These are phyloP conservation scores for Chrysosphaeria jannelii DNA, from an alignment of 2,329 filamentous ascomycete genomes.

Conservation along the genomic window DNA sequence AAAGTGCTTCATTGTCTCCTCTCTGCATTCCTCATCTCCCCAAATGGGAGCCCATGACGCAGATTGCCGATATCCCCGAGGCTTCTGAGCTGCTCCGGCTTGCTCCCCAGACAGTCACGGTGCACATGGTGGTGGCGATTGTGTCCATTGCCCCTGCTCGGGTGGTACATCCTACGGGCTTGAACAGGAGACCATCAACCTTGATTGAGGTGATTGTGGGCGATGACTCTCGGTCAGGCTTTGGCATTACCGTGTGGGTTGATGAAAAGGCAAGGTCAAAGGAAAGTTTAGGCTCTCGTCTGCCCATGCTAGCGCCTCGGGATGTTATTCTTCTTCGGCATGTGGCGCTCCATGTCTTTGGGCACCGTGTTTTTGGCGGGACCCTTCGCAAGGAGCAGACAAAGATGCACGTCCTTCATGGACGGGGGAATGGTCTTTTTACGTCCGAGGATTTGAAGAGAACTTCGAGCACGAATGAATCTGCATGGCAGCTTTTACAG, in stretches of 20 bases:
- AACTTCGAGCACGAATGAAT: too few relatives aligned
- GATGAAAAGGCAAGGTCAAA: too few relatives aligned
- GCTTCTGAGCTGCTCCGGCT: slow-evolving; percentile 15
- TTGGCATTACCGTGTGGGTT: slow-evolving; percentile 67
- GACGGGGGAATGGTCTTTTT: too few relatives aligned
- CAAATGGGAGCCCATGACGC: neutral
- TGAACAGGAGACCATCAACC: slow-evolving; percentile 13
- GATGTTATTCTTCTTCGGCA: slow-evolving; percentile 59
- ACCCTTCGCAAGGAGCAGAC: slow-evolving; percentile 45
- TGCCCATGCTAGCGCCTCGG: slow-evolving; percentile 25
- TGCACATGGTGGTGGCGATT: slow-evolving; percentile 55
- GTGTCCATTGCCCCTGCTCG: slow-evolving; percentile 31
- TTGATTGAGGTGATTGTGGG: slow-evolving; percentile 55
- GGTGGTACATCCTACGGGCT: neutral
- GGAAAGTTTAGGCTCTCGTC: slow-evolving; percentile 9
- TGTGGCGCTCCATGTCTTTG: slow-evolving; percentile 48
- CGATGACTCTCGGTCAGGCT: slow-evolving; percentile 58
- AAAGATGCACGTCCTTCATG: slow-evolving; percentile 29
- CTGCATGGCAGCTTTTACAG: too few relatives aligned
- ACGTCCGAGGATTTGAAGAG: too few relatives aligned
- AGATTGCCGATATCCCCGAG: neutral
- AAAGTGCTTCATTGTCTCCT: neutral
- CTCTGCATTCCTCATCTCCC: neutral
- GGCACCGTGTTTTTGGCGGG: slow-evolving; percentile 54
- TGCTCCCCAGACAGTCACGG: slow-evolving; percentile 49